phyloP scores from a whole-genome alignment of 1,284 basidiomycete species.

The Leccinum olivaceoglutinosum region DNA sequence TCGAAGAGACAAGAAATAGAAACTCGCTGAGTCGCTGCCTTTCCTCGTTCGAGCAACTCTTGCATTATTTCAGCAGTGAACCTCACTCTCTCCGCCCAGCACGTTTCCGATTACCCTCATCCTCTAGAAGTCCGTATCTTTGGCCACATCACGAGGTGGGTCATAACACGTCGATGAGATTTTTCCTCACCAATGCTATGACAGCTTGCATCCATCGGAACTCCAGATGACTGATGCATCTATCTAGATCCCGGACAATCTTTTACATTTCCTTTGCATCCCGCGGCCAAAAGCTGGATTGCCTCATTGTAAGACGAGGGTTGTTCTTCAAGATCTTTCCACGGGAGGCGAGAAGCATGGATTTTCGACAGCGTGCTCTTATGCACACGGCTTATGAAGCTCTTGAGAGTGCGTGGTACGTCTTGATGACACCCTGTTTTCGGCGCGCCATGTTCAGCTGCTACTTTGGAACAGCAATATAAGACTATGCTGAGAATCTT shows the following conservation, averaged over 20 bases:
- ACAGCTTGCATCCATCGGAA: not conserved
- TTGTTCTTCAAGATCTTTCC: constrained; percentile 69
- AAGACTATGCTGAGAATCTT: constrained; percentile 65
- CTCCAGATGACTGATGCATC: constrained; percentile 3
- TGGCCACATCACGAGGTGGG: not conserved
- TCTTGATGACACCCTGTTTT: constrained; percentile 50
- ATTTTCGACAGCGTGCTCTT: constrained; percentile 67
- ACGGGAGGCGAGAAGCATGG: constrained; percentile 67
- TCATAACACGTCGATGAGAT: not conserved
- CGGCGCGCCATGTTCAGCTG: constrained; percentile 52
- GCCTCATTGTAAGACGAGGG: constrained; percentile 39
- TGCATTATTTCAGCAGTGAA: not conserved
- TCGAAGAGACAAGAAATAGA: not conserved
- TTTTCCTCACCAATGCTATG: not conserved
- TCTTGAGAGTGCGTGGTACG: constrained; percentile 64
- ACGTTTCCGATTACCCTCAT: not conserved
- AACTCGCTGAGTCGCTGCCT: not conserved
- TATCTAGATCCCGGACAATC: constrained; percentile 50
- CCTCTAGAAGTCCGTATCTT: not conserved
- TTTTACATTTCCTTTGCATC: constrained; percentile 45
- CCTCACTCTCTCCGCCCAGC: not conserved
- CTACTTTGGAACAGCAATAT: constrained; percentile 61
- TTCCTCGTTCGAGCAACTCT: not conserved
- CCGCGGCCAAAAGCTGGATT: constrained; percentile 19
- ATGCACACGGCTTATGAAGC: constrained; percentile 63